Conservation (phyloP, 1,284 basidiomycete genomes). For the Sparassis latifolia region DNA sequence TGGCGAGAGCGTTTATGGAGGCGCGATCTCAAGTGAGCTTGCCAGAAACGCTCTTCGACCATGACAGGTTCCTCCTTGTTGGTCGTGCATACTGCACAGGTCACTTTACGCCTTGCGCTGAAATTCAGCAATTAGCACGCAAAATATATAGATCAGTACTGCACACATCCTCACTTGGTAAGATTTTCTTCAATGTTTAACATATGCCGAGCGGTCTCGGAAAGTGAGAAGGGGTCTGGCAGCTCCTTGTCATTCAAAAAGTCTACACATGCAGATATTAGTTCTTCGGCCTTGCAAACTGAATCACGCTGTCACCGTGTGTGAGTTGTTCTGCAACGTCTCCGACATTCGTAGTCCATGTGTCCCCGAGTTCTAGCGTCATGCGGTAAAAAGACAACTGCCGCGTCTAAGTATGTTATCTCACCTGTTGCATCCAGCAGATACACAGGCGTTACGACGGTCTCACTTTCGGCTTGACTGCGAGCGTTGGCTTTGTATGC, state of each 20-base stretch:
- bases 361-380: slow-evolving; percentile 42
- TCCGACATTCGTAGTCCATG: slow-evolving; percentile 54
- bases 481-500: slow-evolving; percentile 43
- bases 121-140: slow-evolving; percentile 48
- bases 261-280: slow-evolving; percentile 29
- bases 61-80: slow-evolving; percentile 64
- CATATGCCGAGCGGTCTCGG: slow-evolving; percentile 46
- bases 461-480: slow-evolving; percentile 12
- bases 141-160: slow-evolving; percentile 4
- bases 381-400: not conserved
- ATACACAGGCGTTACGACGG: slow-evolving; percentile 36
- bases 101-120: slow-evolving; percentile 48
- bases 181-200: slow-evolving; percentile 39
- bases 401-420: slow-evolving; percentile 9
- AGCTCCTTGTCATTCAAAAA: slow-evolving; percentile 51
- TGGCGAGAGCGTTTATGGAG: slow-evolving; percentile 39
- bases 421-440: slow-evolving; percentile 76
- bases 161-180: slow-evolving; percentile 37
- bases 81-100: slow-evolving; percentile 68
- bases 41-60: slow-evolving; percentile 67
- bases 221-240: slow-evolving; percentile 56
- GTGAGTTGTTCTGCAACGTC: slow-evolving; percentile 45
- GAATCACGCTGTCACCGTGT: slow-evolving; percentile 19
- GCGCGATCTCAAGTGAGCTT: slow-evolving; percentile 54
- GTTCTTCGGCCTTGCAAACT: not conserved